Base-by-base conservation (phyloP, 2,329 filamentous ascomycete species). In the Tolypocladium ovalisporum region DNA sequence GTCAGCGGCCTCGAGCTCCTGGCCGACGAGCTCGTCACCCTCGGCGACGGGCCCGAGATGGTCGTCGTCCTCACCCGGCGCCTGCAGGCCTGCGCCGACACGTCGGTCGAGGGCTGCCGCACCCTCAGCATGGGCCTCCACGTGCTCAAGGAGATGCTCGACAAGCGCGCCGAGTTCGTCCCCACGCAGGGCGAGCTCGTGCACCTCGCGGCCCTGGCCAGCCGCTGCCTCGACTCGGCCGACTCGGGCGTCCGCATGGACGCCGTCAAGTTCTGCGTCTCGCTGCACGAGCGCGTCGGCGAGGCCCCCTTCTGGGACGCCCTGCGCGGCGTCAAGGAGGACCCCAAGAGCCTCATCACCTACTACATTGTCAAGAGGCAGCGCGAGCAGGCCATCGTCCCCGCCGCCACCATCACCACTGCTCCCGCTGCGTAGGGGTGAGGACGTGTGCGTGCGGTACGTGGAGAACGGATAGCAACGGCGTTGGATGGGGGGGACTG, bases 351-450 rank as follows among this genome's bases (percentile, higher is more conserved):
- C 63, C 70, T 92, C 60, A 85, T 92, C 64, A 91, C 87, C 12
- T 92, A 92, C 68, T 92, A 91, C 70, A 86, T 91, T 65, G 88
- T 88, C 44, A 86, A 86, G 76, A 78, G 79, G 68, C 83, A 87
- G 71, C 75, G 83, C 55, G 84, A 87, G 71, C 68, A 70, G 58
- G 64, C 60, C 35, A 57, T 60, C 32, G 9, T 51, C 17, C 27
- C 47, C 47, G 7, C 24, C 44, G 24, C 40, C 40, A 5, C 42
- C n/a, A 4, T 10, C 40, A 4, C 40, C 24, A 47, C 44, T 4
- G 44, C 27, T 17, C 17, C 44, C 24, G 44, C 19, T 9, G 44
- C 27, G 44, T 51, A 32, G 8, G 17, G 27, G n/a, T 17, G 32
- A 13, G 44, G 39, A 42, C 39, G 39, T 24, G 19, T n/a, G 40